A percentile compares a stretch with the other conserved stretches of the same genome.
These are phyloP conservation scores for Fusarium vanettenii DNA, from an alignment of 2,329 filamentous ascomycete species.

Conservation along the genomic window DNA sequence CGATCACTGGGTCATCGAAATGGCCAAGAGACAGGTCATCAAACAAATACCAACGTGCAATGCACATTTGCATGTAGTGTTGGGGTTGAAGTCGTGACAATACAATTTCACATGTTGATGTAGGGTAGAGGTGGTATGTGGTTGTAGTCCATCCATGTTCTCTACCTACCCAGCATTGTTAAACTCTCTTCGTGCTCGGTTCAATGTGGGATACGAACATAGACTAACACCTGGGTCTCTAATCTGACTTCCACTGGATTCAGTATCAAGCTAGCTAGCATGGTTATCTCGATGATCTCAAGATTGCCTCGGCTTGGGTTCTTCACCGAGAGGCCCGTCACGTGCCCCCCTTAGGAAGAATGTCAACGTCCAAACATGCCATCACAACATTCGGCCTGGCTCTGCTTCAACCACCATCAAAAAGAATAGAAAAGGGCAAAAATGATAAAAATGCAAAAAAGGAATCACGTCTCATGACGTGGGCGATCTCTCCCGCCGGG, in stretches of 20 bases:
- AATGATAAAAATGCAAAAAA: neutral
- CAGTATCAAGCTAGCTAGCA: neutral
- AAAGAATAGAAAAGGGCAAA: neutral
- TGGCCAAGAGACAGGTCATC: too few relatives aligned
- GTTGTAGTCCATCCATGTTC: neutral
- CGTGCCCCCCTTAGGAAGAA: neutral
- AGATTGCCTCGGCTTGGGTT: neutral
- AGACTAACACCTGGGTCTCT: neutral
- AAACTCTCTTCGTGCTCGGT: neutral
- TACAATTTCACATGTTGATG: neutral
- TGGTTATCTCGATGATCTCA: conserved; percentile 67
- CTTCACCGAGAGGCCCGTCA: neutral
- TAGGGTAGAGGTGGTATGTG: neutral
- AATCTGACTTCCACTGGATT: neutral
- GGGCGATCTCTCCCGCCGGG: neutral
- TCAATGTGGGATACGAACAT: neutral
- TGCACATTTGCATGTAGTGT: neutral
- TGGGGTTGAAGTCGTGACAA: neutral
- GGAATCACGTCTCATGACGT: neutral
- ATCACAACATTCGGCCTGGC: neutral
- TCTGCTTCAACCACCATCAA: neutral
- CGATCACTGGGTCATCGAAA: neutral
- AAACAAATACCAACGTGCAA: neutral
- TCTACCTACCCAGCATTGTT: neutral
- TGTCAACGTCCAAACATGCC: neutral